Percentiles rank a stretch among this genome's conserved stretches.
Conservation (phyloP, 768 basidiomycete species). For the Macrocybe gigantea region DNA sequence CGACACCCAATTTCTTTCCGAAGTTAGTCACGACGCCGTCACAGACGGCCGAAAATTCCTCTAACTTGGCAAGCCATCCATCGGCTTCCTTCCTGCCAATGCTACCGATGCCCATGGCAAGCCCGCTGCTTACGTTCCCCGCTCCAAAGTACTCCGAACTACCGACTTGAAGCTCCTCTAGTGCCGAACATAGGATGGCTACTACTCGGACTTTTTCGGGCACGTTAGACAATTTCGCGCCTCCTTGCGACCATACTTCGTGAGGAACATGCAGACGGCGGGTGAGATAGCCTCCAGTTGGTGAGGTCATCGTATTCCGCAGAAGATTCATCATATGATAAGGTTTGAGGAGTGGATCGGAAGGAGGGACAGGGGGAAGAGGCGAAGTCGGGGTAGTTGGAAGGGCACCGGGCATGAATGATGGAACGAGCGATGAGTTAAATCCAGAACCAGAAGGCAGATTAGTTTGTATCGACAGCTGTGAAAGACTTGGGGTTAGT, state of each 20-base stretch:
- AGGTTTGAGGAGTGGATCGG: conserved; percentile 73
- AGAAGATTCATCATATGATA: conserved; percentile 88
- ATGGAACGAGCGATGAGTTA: conserved; percentile 34
- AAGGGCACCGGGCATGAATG: conserved; percentile 46
- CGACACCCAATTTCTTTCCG: conserved; percentile 84
- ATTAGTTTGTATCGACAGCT: conserved; percentile 46
- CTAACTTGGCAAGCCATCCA: conserved; percentile 69
- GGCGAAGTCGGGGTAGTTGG: conserved; percentile 77
- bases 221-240: conserved; percentile 76
- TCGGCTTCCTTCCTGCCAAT: conserved; percentile 76
- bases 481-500: conserved; percentile 43
- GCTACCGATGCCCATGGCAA: conserved; percentile 71
- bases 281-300: conserved; percentile 85
- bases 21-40: conserved; percentile 77
- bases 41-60: conserved; percentile 75
- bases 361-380: conserved; percentile 65
- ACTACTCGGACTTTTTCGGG: conserved; percentile 85
- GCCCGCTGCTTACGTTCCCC: conserved; percentile 69
- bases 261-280: conserved; percentile 81
- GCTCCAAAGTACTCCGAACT: conserved; percentile 75
- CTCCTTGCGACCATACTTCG: conserved; percentile 89
- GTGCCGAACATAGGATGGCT: conserved; percentile 67
- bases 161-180: conserved; percentile 70
- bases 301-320: conserved; percentile 69
- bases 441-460: conserved; percentile 22